These are phyloP conservation scores for Rhododendron simsii DNA, from an alignment of 148 eudicot genomes.

Conservation along the genomic window DNA sequence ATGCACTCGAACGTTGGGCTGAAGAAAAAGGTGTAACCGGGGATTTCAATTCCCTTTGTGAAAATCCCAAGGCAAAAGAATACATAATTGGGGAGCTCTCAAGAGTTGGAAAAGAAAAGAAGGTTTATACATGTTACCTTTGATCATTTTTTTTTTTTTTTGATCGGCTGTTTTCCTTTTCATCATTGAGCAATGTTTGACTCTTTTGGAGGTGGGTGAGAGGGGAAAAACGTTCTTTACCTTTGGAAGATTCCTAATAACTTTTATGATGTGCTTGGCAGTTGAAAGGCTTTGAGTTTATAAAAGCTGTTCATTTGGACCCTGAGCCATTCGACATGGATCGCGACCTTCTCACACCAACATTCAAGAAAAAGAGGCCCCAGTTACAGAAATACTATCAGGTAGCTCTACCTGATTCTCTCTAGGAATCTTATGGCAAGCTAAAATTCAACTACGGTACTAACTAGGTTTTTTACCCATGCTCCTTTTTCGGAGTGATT, in stretches of 20 bases:
- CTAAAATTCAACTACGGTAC: neutral
- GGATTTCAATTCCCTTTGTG: constrained; percentile 63
- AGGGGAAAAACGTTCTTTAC: neutral
- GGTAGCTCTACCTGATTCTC: constrained; percentile 33
- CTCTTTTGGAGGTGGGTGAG: neutral
- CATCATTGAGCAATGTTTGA: neutral
- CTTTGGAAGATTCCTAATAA: neutral
- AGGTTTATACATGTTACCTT: constrained; percentile 30
- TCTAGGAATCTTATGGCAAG: neutral
- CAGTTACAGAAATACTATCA: constrained; percentile 75
- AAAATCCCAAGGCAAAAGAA: constrained; percentile 61
- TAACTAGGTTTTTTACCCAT: neutral
- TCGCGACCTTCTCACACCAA: constrained; percentile 79
- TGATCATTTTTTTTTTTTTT: too few relatives aligned
- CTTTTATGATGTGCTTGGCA: constrained; percentile 23
- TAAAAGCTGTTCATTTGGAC: constrained; percentile 73
- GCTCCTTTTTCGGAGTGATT: neutral
- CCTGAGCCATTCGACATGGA: constrained; percentile 76
- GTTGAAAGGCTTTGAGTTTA: constrained; percentile 81
- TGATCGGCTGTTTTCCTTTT: neutral
- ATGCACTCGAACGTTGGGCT: constrained; percentile 67
- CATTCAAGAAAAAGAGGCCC: constrained; percentile 78
- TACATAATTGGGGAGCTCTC: constrained; percentile 63
- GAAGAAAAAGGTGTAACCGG: constrained; percentile 46
- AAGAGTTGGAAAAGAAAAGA: constrained; percentile 66